Percentiles rank a stretch among this genome's conserved stretches.
Evolutionary conservation across 768 basidiomycete genomes (phyloP).

Genomic region (Russula compacta): DNA sequence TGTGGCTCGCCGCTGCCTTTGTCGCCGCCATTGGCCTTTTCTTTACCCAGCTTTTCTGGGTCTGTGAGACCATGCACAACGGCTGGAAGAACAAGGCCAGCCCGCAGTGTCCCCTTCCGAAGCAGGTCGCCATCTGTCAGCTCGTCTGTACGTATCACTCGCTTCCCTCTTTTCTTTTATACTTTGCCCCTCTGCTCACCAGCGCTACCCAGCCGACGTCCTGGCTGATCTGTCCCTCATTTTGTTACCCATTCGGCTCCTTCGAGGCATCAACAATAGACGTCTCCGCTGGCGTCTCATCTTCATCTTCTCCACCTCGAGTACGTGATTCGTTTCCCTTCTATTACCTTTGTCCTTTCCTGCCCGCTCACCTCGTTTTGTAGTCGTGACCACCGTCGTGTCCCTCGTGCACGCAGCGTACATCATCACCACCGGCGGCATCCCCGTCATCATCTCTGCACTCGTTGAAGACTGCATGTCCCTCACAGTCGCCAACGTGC

Average conservation of each 20-base stretch:
- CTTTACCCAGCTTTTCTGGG: slow-evolving; percentile 37
- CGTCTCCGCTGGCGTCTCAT: slow-evolving; percentile 34
- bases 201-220: slow-evolving; percentile 34
- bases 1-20: slow-evolving; percentile 19
- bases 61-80: slow-evolving; percentile 31
- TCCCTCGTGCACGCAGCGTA: slow-evolving; percentile 26
- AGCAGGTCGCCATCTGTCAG: slow-evolving; percentile 43
- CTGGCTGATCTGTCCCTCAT: slow-evolving; percentile 40
- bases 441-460: slow-evolving; percentile 26
- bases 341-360: not conserved
- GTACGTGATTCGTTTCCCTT: slow-evolving; percentile 29
- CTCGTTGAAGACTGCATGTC: slow-evolving; percentile 25
- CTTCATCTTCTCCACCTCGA: slow-evolving; percentile 46
- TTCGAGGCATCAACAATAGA: slow-evolving; percentile 34
- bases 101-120: slow-evolving; percentile 37
- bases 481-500: slow-evolving; percentile 10
- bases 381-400: slow-evolving; percentile 24
- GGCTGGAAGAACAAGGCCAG: slow-evolving; percentile 32
- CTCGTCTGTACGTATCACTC: slow-evolving; percentile 36
- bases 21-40: slow-evolving; percentile 33
- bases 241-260: slow-evolving; percentile 36
- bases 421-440: slow-evolving; percentile 24
- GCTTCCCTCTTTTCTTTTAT: not conserved
- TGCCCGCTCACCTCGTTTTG: not conserved
- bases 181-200: no score